Evolutionary conservation across 1,284 basidiomycete species (phyloP), one percentile per base, ranked within the genome.

Genomic region (Ceratobasidium sp.): DNA sequence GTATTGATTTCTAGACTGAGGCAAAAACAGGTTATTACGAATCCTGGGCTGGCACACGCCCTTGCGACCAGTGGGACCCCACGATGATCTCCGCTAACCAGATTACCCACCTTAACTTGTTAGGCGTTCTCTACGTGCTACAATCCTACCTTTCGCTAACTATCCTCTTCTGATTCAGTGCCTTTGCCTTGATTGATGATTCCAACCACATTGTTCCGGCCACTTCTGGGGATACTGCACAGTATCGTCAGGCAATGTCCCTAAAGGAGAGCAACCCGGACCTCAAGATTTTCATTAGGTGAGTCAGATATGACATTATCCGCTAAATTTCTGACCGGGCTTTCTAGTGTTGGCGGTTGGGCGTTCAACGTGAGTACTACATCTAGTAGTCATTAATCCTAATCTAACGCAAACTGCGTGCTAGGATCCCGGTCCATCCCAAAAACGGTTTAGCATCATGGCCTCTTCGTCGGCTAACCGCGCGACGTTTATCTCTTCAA

Each of bases 401-500:
- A 39, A 39, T 39, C 36, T 39, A 39, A 39, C 14, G 14, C 14
- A 14, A 21, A 34, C 12, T 39, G 10, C 21, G 12, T 59, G 6
- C 36, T 39, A 59, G 57, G 57, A 59, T 34, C 57, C 57, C 6
- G 57, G 57, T n/a, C 57, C 57, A 21, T n/a, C 57, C n/a, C 57
- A 59, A 28, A 59, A 41, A 28, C 57, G 57, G 12, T 80, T 80
- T 70, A 78, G 77, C 30, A 71, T 69, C 21, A 76, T 77, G 6
- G 79, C 79, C 52, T 58, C 73, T 48, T 77, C 73, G 28, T 18
- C 75, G 4, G 46, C 60, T 5, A 75, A 70, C 23, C 75, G 78
- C 39, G 61, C 75, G 23, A 75, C 43, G 1, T 79, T 80, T 36
- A 77, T 76, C 26, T 55, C 71, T 12, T 78, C 77, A 48, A 76